Evolutionary conservation across 768 basidiomycete species (phyloP), one percentile per base, ranked within the genome.

Genomic region (Paxillus rubicundulus): DNA sequence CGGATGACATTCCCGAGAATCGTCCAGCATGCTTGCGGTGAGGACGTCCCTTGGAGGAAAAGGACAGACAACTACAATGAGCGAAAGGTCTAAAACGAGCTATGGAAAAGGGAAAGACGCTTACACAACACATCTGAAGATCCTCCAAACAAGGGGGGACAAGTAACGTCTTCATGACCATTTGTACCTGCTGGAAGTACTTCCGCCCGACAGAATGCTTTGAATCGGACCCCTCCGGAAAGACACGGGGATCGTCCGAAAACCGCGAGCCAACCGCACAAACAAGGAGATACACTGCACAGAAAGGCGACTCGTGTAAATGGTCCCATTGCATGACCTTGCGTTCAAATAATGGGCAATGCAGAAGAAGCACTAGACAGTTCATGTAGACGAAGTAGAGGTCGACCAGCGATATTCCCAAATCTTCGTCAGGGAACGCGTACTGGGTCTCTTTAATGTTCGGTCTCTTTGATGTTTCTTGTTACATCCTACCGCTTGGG

Each of bases 11-110:
- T 76, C 4, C 87, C 87, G 28, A 84, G 74, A 8, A 82, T 73
- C 49, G 80, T 81, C 89, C 89, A 91, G 50, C 77, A 80, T 10
- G 80, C 77, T 49, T 86, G 84, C 2, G 83, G 84, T 0, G 79
- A 77, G 0, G 80, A 81, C 1, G 80, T 79, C 1, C 81, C 82
- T 58, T 79, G 77, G 18, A 84, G 70, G 65, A 77, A 84, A 57
- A 75, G 62, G 0, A 79, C 76, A 10, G 77, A 72, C n/a, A 86
- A 64, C 85, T 86, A 48, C n/a, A 13, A 43, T 21, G 24, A 33
- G 30, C 1, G 36, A 65, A 21, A 21, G 5, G 5, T 21, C 21
- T 38, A 28, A 61, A 13, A 8, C 67, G 40, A 47, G 50, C 53
- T 2, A 16, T 13, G 28, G 49, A 47, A 52, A 36, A 49, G 47